These are phyloP conservation scores for Backusella macrospora DNA, from an alignment of 192 early-diverging fungal species.

Conservation along the genomic window DNA sequence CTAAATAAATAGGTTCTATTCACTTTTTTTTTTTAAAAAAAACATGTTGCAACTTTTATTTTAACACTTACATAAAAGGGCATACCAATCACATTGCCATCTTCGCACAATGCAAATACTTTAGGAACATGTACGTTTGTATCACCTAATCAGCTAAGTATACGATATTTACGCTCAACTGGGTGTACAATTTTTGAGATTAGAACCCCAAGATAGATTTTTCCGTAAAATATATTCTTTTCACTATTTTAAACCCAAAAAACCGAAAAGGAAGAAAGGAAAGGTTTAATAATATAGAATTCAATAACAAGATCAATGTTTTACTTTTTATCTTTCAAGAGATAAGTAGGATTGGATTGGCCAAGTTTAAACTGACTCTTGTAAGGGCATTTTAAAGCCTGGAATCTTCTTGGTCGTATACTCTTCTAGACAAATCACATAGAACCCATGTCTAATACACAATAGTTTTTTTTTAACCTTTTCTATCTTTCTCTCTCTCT, in stretches of 20 bases:
- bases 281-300: neutral
- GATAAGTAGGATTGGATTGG: conserved; percentile 93
- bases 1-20: too few relatives aligned
- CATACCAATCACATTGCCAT: conserved; percentile 79
- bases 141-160: conserved; percentile 73
- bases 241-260: conserved; percentile 45
- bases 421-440: conserved; percentile 56
- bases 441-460: conserved; percentile 48
- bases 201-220: conserved; percentile 85
- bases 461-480: too few relatives aligned
- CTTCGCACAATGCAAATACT: conserved; percentile 86
- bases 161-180: conserved; percentile 87
- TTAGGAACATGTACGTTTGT: conserved; percentile 80
- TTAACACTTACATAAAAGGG: conserved; percentile 79
- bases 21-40: neutral
- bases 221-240: conserved; percentile 82
- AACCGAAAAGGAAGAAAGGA: neutral
- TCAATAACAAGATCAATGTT: too few relatives aligned
- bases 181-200: conserved; percentile 88
- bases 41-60: neutral
- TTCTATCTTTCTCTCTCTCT: neutral
- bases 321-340: conserved; percentile 73
- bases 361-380: conserved; percentile 85
- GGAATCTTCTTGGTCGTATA: conserved; percentile 62
- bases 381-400: conserved; percentile 60